Evolutionary conservation across 2,329 filamentous ascomycete genomes (phyloP), one percentile per base, ranked within the genome.

Genomic region (Pyricularia pennisetigena): DNA sequence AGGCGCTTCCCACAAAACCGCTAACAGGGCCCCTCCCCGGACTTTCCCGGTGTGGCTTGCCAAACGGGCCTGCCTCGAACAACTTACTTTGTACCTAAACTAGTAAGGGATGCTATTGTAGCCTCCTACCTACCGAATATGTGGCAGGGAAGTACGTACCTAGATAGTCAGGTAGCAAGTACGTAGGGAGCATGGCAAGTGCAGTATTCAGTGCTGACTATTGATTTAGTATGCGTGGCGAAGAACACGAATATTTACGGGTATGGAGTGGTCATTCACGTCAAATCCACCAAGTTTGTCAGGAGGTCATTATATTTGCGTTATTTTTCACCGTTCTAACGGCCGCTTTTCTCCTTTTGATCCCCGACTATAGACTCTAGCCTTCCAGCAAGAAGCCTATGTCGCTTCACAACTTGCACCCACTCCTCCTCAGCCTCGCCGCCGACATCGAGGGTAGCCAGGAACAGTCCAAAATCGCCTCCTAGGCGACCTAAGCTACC

Each of bases 401-500:
- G 94, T 72, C 94, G 91, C 78, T 91, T 92, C 77, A 97, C 93
- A 41, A 97, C 86, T 69, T 94, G 91, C 54, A 93, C 91, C 94
- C 94, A 97, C 78, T 97, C 88, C 70, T 85, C 81, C 66, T 86
- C 82, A 1, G 82, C 83, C 26, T 79, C 79, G 28, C 76, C 76
- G 20, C 74, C 81, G 72, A 72, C 75, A 70, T 76, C 82, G 62
- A 86, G 81, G 68, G 84, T 86, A 41, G 93, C 92, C 69, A 98
- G 83, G 71, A 97, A 86, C 81, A 97, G 86, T 68, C 94, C 90
- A 78, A 99, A 99, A 77, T 99, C 95, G 1, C 92, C 94, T 2
- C 95, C 95, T 0, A 98, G 81, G 64, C 95, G 86, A 0, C 94
- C 94, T 65, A 99, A 81, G 78, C 94, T 97, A 64, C 93, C 92